phyloP scores from a whole-genome alignment of 805 yeast genomes.

The Millerozyma acaciae region DNA sequence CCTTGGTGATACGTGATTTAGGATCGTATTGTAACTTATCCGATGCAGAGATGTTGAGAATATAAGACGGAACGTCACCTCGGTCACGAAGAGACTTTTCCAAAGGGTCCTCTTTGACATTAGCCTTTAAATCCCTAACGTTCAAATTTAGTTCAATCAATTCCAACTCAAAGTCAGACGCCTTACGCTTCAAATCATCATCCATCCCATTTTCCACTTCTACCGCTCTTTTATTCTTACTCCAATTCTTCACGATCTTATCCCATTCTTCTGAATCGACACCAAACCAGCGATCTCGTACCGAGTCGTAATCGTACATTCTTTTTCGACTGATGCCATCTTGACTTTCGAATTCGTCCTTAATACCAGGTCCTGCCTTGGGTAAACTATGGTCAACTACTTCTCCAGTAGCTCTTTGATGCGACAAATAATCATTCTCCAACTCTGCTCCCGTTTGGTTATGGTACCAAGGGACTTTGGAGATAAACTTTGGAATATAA shows the following conservation, averaged over 20 bases:
- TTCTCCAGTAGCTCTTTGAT: constrained; percentile 42
- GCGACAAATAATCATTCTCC: constrained; percentile 47
- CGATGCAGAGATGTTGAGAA: constrained; percentile 39
- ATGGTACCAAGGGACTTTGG: constrained; percentile 39
- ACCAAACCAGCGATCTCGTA: constrained; percentile 81
- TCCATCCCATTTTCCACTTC: constrained; percentile 6
- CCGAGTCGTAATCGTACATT: constrained; percentile 55
- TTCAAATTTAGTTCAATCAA: constrained; percentile 32
- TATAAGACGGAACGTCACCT: constrained; percentile 71
- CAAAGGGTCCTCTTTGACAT: constrained; percentile 28
- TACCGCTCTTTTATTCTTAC: constrained; percentile 23
- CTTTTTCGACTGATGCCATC: constrained; percentile 22
- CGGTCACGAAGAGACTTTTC: constrained; percentile 56
- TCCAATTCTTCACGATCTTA: constrained; percentile 46
- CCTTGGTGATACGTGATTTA: constrained; percentile 39
- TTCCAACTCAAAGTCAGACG: constrained; percentile 37
- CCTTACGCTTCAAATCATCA: neutral
- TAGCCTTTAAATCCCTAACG: constrained; percentile 19
- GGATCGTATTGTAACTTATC: constrained; percentile 50
- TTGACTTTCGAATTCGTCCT: constrained; percentile 35
- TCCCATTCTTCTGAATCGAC: constrained; percentile 63
- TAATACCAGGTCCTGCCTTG: constrained; percentile 53
- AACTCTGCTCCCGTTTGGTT: constrained; percentile 24
- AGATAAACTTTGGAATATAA: constrained; percentile 39
- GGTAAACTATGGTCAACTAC: constrained; percentile 48